phyloP scores from a whole-genome alignment of 2,329 filamentous ascomycete species.

The Botryotinia calthae region DNA sequence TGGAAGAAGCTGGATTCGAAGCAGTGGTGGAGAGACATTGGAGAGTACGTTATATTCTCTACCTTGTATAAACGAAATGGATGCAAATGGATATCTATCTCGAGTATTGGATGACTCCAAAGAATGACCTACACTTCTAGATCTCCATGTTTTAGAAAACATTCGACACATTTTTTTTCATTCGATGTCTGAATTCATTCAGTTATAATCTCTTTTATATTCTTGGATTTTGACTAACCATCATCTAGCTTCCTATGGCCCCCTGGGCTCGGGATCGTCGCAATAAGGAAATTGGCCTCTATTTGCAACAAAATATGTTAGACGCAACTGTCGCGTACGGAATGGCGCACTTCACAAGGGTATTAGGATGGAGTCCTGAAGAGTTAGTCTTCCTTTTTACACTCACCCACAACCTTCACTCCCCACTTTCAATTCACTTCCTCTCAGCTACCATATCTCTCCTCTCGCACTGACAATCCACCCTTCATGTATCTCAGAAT shows the following conservation, averaged over 20 bases:
- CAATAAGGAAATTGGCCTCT: conserved; percentile 36
- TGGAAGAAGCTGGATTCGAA: conserved; percentile 42
- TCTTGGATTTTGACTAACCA: neutral
- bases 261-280: conserved; percentile 44
- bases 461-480: neutral
- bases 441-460: neutral
- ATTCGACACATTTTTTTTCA: neutral
- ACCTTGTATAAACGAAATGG: neutral
- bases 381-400: conserved; percentile 21
- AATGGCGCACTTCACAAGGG: conserved; percentile 30
- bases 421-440: neutral
- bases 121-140: too few species aligned
- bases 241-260: conserved; percentile 22
- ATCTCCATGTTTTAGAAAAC: neutral
- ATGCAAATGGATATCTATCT: neutral
- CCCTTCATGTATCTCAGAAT: neutral
- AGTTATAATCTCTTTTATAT: neutral
- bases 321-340: conserved; percentile 24
- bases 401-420: neutral
- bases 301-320: conserved; percentile 31
- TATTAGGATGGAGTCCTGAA: conserved; percentile 32
- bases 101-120: too few species aligned
- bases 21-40: conserved; percentile 23
- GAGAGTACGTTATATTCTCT: neutral
- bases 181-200: neutral